phyloP scores from a whole-genome alignment of 495 filamentous ascomycete species.

The Aspergillus saccharolyticus region DNA sequence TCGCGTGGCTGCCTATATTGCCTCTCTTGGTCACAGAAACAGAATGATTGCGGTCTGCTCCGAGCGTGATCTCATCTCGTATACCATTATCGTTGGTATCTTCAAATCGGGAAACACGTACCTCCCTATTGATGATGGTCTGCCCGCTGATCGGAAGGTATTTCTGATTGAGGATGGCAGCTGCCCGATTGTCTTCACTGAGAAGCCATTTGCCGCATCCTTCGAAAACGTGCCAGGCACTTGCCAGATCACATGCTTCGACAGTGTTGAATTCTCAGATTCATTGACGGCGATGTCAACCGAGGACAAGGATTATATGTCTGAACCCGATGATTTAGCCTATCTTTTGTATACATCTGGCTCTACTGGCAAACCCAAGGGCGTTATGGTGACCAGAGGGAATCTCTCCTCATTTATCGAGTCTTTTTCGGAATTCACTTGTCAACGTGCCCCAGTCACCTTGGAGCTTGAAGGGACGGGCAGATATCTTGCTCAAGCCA shows the following conservation, averaged over 20 bases:
- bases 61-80: constrained; percentile 38
- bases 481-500: constrained; percentile 32
- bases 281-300: constrained; percentile 17
- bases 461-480: constrained; percentile 26
- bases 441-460: constrained; percentile 19
- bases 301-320: constrained; percentile 18
- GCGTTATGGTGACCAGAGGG: constrained; percentile 65
- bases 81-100: constrained; percentile 41
- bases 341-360: constrained; percentile 97
- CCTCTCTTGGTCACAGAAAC: constrained; percentile 26
- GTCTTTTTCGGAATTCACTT: constrained; percentile 30
- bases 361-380: constrained; percentile 96
- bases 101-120: constrained; percentile 65
- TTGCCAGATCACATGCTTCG: constrained; percentile 26
- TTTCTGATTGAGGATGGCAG: constrained; percentile 39
- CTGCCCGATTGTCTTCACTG: constrained; percentile 29
- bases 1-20: constrained; percentile 35
- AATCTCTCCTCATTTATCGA: constrained; percentile 46
- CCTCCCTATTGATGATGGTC: constrained; percentile 54
- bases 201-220: constrained; percentile 13
- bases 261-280: constrained; percentile 27
- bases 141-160: constrained; percentile 40
- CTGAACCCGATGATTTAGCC: constrained; percentile 78
- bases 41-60: constrained; percentile 41
- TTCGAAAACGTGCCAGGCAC: constrained; percentile 22